Base-by-base conservation (phyloP, 2,329 filamentous ascomycete genomes). In the Alternaria gaisen region DNA sequence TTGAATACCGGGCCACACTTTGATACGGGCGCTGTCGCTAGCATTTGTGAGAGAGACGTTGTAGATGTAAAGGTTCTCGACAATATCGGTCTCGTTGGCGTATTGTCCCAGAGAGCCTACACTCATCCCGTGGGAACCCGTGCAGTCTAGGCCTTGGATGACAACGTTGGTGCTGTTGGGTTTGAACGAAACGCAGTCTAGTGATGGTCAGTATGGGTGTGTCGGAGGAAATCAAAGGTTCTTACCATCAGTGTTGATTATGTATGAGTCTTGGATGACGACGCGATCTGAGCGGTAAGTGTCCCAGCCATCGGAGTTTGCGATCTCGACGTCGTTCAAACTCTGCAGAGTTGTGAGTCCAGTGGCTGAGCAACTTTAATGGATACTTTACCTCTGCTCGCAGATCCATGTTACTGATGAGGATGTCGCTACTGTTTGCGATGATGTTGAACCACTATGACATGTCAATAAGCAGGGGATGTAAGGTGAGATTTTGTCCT, bases 41-140 rank as follows among this genome's bases (percentile, higher is more conserved):
- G 53, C 63, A 42, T 79, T 76, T 67, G 70, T 64, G 72, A 72
- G 65, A 38, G 50, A 57, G 60, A 70, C 64, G 43, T 72, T 69
- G 52, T 65, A 59, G 38, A 90, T 83, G 62, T 87, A 85, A 6
- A 91, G 71, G 64, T 91, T 86, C 72, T 90, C 83, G 3, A 90
- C 87, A 46, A 90, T 87, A 64, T 91, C 89, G 24, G 83, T 83
- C 61, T 86, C 82, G 10, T 80, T 82, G n/a, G 79, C 72, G 69
- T 91, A 90, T 72, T 91, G 88, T 10, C 88, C 88, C 0, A 91
- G 80, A 0, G 87, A 89, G 10, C 89, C 89, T 20, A 91, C 87
- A 5, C 86, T 88, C 62, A 91, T 90, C 42, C 89, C 89, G 68
- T 91, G 89, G 0, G 87, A 89, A 38, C 87, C 87, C 68, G 87